phyloP scores from a whole-genome alignment of 169 alveolate genomes.

The Amoebophrya sp. region DNA sequence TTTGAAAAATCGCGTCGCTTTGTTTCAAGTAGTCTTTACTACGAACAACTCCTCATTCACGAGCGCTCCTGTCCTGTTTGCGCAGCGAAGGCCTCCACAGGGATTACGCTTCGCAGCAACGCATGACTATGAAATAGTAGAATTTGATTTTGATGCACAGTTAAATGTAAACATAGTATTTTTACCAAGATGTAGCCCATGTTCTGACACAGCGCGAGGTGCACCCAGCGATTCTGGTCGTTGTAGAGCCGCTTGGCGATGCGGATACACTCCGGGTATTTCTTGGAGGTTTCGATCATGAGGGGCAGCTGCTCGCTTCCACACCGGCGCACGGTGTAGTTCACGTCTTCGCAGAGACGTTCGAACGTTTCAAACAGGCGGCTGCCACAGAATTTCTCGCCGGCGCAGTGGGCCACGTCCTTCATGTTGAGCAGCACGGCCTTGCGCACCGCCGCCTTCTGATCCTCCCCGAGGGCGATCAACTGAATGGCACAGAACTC shows the following conservation, averaged over 20 bases:
- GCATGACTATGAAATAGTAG: no score
- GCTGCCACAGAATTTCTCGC: neutral
- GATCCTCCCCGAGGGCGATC: slow-evolving; percentile 6
- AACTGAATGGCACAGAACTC: slow-evolving; percentile 27
- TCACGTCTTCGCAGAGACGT: neutral
- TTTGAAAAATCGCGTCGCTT: no score
- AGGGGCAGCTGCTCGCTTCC: slow-evolving; percentile 5
- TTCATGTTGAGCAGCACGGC: neutral
- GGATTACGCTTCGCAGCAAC: no score
- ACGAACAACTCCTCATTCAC: no score
- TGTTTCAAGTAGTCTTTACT: no score
- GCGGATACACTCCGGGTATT: neutral
- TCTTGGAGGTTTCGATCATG: neutral
- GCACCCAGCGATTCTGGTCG: slow-evolving; percentile 5
- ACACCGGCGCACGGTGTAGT: neutral
- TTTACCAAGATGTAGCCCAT: neutral
- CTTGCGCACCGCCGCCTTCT: neutral
- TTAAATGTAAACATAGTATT: no score
- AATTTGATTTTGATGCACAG: no score
- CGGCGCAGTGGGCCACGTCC: neutral
- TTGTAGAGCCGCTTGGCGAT: neutral
- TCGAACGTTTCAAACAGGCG: neutral
- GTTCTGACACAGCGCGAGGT: neutral
- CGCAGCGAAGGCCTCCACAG: no score
- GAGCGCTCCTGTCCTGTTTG: no score